These are phyloP conservation scores for Aspergillus steynii DNA, from an alignment of 495 filamentous ascomycete genomes.

Conservation along the genomic window DNA sequence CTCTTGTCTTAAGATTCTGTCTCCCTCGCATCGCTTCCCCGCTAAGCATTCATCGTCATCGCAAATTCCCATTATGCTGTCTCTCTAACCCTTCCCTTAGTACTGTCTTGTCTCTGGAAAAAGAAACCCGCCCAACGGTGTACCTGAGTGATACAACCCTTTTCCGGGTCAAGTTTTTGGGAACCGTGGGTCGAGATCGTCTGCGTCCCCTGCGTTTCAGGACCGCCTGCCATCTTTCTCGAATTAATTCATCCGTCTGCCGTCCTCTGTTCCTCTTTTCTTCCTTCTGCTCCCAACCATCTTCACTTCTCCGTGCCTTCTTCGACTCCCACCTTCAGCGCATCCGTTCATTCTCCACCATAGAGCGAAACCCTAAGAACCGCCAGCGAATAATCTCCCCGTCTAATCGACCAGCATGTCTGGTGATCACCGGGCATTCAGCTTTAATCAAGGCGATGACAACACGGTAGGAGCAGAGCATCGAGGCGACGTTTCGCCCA, in stretches of 20 bases:
- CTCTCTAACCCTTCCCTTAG: background rate
- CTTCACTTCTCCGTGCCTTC: background rate
- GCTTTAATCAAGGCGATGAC: conserved; percentile 22
- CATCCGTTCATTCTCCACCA: background rate
- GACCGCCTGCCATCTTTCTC: background rate
- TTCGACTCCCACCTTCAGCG: background rate
- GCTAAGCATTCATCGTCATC: background rate
- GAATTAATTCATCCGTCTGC: conserved; percentile 7
- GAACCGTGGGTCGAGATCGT: conserved; percentile 28
- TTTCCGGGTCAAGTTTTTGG: conserved; percentile 8
- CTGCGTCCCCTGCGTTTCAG: conserved; percentile 4
- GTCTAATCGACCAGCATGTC: conserved; percentile 18
- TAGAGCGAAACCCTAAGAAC: background rate
- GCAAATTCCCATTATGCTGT: background rate
- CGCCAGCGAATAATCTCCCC: background rate
- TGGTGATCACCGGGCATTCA: conserved; percentile 22
- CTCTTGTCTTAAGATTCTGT: background rate
- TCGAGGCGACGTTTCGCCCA: background rate
- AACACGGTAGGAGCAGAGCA: background rate
- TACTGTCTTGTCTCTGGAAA: background rate
- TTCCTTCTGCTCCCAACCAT: background rate
- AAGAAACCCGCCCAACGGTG: background rate
- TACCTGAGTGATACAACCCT: conserved; percentile 4
- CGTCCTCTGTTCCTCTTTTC: conserved; percentile 6
- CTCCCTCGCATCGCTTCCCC: background rate